Percentiles rank a stretch among this genome's conserved stretches.
Conservation (phyloP, 768 basidiomycete species). For the Lentinus tigrinus region DNA sequence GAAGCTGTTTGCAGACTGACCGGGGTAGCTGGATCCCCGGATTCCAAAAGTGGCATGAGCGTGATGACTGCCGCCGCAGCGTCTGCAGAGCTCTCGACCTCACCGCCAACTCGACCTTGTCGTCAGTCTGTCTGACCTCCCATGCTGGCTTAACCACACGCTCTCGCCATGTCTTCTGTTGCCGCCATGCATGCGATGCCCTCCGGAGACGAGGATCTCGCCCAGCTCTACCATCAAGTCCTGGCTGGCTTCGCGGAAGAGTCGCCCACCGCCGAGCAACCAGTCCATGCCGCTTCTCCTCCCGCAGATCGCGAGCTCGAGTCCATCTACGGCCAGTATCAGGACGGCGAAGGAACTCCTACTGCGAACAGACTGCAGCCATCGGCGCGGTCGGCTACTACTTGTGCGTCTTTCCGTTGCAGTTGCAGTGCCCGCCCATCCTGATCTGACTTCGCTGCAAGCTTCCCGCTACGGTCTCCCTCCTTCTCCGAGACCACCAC, state of each 20-base stretch:
- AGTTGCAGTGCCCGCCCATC: conserved; percentile 18
- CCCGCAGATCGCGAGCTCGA: conserved; percentile 24
- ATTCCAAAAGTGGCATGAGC: not conserved
- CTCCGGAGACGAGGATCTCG: conserved; percentile 69
- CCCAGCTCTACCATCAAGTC: conserved; percentile 74
- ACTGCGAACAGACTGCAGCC: conserved; percentile 14
- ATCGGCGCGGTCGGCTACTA: conserved; percentile 15
- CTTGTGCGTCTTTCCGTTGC: conserved; percentile 18
- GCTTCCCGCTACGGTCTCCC: conserved; percentile 20
- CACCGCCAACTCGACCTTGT: not conserved
- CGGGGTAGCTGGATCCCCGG: not conserved
- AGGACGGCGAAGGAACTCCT: conserved; percentile 26
- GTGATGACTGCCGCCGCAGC: too few species aligned
- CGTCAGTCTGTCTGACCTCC: not conserved
- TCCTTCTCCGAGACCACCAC: conserved; percentile 20
- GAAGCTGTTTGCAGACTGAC: not conserved
- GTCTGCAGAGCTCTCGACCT: conserved; percentile 3
- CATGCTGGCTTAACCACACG: not conserved
- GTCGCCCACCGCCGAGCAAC: conserved; percentile 29
- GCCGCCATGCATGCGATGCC: conserved; percentile 37
- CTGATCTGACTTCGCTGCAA: conserved; percentile 9
- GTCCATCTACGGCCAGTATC: conserved; percentile 22
- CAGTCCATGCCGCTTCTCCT: conserved; percentile 3
- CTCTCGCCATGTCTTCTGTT: conserved; percentile 35
- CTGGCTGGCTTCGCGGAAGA: conserved; percentile 65